Evolutionary conservation across 192 early-diverging fungal species (phyloP).

Genomic region (Backusella macrospora): DNA sequence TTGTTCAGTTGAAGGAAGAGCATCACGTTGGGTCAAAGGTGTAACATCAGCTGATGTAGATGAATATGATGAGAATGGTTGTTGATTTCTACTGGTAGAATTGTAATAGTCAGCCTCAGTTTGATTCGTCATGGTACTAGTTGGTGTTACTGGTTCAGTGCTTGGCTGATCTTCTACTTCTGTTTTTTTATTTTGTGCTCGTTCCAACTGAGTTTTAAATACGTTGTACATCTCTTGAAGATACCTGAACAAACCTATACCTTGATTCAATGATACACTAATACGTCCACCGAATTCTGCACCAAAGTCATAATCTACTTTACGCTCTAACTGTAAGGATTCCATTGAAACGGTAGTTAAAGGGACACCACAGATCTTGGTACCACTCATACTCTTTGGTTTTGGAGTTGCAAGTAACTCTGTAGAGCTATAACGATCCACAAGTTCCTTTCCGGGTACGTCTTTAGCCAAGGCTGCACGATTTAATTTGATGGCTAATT

Average conservation of each 20-base stretch:
- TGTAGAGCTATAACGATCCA: neutral
- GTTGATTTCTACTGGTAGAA: neutral
- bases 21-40: neutral
- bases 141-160: neutral
- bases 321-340: constrained; percentile 28
- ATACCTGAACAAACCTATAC: constrained; percentile 45
- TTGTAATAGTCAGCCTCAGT: neutral
- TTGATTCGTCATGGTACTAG: neutral
- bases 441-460: constrained; percentile 30
- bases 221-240: constrained; percentile 44
- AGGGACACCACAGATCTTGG: constrained; percentile 47
- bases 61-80: neutral
- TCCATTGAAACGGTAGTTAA: constrained; percentile 44
- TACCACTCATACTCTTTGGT: constrained; percentile 23
- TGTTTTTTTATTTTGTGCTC: constrained; percentile 16
- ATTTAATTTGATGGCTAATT: constrained; percentile 32
- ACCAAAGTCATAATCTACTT: constrained; percentile 40
- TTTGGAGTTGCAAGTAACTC: neutral
- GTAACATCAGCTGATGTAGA: neutral
- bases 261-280: constrained; percentile 46
- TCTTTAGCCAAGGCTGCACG: constrained; percentile 41
- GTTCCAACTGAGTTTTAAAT: constrained; percentile 43
- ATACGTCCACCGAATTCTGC: constrained; percentile 46
- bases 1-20: neutral
- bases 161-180: neutral